These are phyloP conservation scores for Tilletia horrida DNA, from an alignment of 1,284 basidiomycete genomes.

Conservation along the genomic window DNA sequence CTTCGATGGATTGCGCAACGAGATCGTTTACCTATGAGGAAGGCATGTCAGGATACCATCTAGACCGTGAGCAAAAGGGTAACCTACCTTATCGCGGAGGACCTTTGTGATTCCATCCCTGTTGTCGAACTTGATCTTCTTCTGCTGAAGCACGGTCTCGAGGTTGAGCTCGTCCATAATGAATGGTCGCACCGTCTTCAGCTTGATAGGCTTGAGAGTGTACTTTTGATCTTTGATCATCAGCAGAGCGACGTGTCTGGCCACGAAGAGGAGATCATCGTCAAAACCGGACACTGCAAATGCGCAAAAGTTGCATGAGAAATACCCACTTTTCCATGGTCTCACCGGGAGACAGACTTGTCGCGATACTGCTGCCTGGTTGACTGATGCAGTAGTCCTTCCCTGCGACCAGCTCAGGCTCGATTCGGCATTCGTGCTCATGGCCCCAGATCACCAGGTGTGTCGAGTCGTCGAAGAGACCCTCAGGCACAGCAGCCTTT, in stretches of 20 bases:
- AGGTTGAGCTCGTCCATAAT: slow-evolving; percentile 81
- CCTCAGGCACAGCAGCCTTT: slow-evolving; percentile 87
- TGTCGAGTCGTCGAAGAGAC: slow-evolving; percentile 92
- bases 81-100: neutral
- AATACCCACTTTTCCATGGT: slow-evolving; percentile 36
- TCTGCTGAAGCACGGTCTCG: slow-evolving; percentile 60
- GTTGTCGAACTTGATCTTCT: slow-evolving; percentile 29
- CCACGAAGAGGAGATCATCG: slow-evolving; percentile 19
- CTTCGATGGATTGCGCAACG: slow-evolving; percentile 70
- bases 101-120: slow-evolving; percentile 27
- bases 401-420: slow-evolving; percentile 82
- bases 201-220: slow-evolving; percentile 74
- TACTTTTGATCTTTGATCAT: slow-evolving; percentile 75
- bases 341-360: slow-evolving; percentile 60
- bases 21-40: slow-evolving; percentile 62
- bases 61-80: neutral
- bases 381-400: slow-evolving; percentile 89
- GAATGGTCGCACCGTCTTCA: slow-evolving; percentile 90
- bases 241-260: slow-evolving; percentile 31
- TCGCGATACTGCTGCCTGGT: slow-evolving; percentile 92
- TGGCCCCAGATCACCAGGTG: slow-evolving; percentile 96
- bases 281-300: neutral
- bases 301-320: neutral
- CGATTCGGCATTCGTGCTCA: slow-evolving; percentile 93
- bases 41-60: neutral